Base-by-base conservation (phyloP, 257 asterid genomes). In the Schizonepeta tenuifolia region DNA sequence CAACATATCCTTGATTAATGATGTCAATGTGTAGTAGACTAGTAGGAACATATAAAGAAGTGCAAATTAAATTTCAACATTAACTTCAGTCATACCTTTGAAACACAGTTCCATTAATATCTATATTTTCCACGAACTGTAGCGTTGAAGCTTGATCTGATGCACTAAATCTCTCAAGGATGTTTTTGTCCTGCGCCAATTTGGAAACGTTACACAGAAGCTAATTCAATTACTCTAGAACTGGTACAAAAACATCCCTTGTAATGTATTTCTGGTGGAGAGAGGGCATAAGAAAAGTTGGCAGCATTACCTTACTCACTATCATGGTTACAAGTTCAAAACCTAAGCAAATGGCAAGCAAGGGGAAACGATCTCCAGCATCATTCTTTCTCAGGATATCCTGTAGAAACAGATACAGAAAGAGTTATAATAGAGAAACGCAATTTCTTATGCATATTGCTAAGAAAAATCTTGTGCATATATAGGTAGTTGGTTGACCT, bases 281-380 rank as follows among this genome's bases (percentile, higher is more conserved):
- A 31, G 12, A 41, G 40, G 22, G 47, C 51, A 53, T 24, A 56
- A 41, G 33, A 26, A 8, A 70, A 70, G 18, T 22, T 59, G 31
- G 71, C 20, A 75, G 65, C 40, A 26, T 38, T 82, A 90, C 97
- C 98, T 89, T 71, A 77, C 96, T 84, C 79, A 93, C 79, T 31
- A 89, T 82, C 96, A 83, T 86, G 41, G 93, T 87, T 73, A 90
- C 53, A 66, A 93, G 90, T 80, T 93, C 98, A 89, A 93, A 93
- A 56, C 98, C 98, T 74, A 93, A 84, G 90, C 98, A 93, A 82
- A 89, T 91, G 72, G 98, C 97, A 70, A 93, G 83, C 86, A 93
- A 73, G 44, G 98, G 98, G 73, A 93, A 93, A 84, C 77, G 91
- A 75, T 89, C 96, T 51, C 94, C 96, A 38, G 86, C 97, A 67